These are phyloP conservation scores for Tagetes erecta DNA, from an alignment of 129 eudicot genomes.

Conservation along the genomic window DNA sequence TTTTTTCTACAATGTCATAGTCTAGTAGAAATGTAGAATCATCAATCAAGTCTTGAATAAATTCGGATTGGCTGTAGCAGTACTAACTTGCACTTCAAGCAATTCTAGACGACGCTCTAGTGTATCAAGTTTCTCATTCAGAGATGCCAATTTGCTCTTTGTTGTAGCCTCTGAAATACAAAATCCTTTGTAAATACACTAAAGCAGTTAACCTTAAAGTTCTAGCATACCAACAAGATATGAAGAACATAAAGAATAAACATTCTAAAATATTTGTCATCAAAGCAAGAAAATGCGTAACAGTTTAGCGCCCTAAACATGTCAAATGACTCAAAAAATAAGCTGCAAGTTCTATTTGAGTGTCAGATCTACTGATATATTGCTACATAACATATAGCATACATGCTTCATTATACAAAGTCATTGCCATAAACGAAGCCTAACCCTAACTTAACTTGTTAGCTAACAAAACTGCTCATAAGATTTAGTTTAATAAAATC, in stretches of 20 bases:
- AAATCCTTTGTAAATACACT: constrained; percentile 24
- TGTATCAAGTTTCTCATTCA: constrained; percentile 96
- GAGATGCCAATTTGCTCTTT: constrained; percentile 82
- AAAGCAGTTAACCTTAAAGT: constrained; percentile 5
- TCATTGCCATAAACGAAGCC: neutral
- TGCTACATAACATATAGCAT: neutral
- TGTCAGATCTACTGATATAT: neutral
- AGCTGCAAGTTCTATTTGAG: neutral
- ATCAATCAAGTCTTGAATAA: constrained; percentile 48
- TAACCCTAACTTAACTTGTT: neutral
- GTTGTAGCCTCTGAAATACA: constrained; percentile 78
- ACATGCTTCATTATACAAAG: neutral
- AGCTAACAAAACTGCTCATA: neutral
- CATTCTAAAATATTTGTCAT: constrained; percentile 1
- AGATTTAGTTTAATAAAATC: neutral
- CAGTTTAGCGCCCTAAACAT: constrained; percentile 4
- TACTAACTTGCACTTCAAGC: constrained; percentile 91
- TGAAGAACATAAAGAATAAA: neutral
- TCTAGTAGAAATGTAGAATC: constrained; percentile 23
- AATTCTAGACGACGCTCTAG: constrained; percentile 86
- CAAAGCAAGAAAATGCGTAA: neutral
- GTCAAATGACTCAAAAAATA: neutral
- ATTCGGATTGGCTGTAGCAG: constrained; percentile 84
- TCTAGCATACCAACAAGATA: constrained; percentile 5
- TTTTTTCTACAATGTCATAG: constrained; percentile 27